Evolutionary conservation across 2,329 filamentous ascomycete genomes (phyloP).

Genomic region (Cladosporium sp.): DNA sequence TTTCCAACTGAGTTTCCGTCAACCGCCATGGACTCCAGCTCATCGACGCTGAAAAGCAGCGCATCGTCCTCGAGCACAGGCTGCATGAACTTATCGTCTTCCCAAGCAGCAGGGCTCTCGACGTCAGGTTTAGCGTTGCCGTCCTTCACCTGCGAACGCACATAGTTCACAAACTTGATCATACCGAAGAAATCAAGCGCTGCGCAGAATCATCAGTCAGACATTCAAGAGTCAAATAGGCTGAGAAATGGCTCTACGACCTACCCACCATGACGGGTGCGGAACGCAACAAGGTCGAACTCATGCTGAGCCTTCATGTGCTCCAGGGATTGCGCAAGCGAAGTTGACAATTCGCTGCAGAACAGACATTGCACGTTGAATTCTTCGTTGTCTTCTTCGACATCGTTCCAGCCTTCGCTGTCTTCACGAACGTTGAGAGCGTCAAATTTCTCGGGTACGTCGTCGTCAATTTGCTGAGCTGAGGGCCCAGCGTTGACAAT

Average conservation of each 20-base stretch:
- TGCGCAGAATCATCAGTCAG: constrained; percentile 25
- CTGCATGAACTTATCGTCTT: constrained; percentile 78
- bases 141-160: constrained; percentile 45
- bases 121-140: constrained; percentile 53
- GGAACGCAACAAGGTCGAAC: constrained; percentile 44
- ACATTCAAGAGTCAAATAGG: not conserved
- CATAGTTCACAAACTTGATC: constrained; percentile 53
- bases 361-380: constrained; percentile 45
- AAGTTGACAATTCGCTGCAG: constrained; percentile 40
- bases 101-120: constrained; percentile 64
- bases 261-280: constrained; percentile 41
- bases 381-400: constrained; percentile 44
- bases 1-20: not conserved
- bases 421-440: constrained; percentile 36
- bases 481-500: constrained; percentile 15
- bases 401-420: constrained; percentile 49
- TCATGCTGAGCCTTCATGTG: constrained; percentile 41
- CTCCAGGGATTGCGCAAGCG: constrained; percentile 40
- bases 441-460: constrained; percentile 23
- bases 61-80: constrained; percentile 89
- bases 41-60: constrained; percentile 82
- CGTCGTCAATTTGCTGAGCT: constrained; percentile 19
- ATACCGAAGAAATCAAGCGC: constrained; percentile 49
- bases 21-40: constrained; percentile 54
- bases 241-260: constrained; percentile 7